phyloP scores from a whole-genome alignment of 1,284 basidiomycete genomes.

The Marasmius fiardii region DNA sequence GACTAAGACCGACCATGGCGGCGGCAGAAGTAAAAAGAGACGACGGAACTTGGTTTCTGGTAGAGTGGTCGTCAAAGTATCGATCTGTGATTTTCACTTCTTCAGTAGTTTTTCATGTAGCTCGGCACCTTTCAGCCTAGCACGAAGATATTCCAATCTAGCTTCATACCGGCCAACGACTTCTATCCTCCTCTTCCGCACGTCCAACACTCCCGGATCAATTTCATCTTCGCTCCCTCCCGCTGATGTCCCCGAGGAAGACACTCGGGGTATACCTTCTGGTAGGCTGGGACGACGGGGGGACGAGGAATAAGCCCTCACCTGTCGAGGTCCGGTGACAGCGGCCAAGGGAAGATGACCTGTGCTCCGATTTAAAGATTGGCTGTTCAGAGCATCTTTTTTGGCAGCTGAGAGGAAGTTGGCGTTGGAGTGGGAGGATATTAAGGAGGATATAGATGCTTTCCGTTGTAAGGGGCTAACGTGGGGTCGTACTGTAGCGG shows the following conservation, averaged over 20 bases:
- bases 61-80: too few relatives aligned
- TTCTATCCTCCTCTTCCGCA: conserved; percentile 57
- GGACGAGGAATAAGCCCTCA: not conserved
- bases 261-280: conserved; percentile 1
- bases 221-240: conserved; percentile 28
- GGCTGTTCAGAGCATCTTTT: not conserved
- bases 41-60: too few relatives aligned
- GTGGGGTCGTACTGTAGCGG: not conserved
- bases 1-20: too few relatives aligned
- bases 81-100: conserved; percentile 26
- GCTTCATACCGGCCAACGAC: conserved; percentile 65
- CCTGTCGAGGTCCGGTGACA: conserved; percentile 14
- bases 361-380: conserved; percentile 22
- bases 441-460: conserved; percentile 24
- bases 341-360: conserved; percentile 27
- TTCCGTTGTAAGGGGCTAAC: not conserved
- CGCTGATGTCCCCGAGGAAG: conserved; percentile 14
- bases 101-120: conserved; percentile 65
- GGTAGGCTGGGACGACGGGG: conserved; percentile 17
- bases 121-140: conserved; percentile 70
- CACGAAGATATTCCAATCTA: conserved; percentile 67
- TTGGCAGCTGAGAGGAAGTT: not conserved
- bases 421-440: not conserved
- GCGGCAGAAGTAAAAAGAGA: too few relatives aligned
- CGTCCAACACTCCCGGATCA: conserved; percentile 47